Conservation (phyloP, 768 basidiomycete species). For the Termitomyces eurrhizus region DNA sequence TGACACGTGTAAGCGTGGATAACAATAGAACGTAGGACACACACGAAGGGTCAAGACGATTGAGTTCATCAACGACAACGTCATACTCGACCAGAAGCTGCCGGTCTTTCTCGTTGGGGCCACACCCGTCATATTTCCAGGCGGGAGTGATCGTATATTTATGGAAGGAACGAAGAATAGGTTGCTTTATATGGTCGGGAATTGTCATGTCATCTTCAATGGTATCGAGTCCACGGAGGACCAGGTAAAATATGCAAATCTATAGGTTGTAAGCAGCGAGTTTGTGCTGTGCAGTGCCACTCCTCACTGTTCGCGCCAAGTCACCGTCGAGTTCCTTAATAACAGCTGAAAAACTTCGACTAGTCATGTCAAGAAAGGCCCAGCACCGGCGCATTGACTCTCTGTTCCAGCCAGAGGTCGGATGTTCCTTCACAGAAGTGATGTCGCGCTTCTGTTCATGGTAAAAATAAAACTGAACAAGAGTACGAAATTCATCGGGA, state of each 20-base stretch:
- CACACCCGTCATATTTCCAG: slow-evolving; percentile 81
- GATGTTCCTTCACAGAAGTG: slow-evolving; percentile 65
- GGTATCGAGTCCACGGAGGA: slow-evolving; percentile 92
- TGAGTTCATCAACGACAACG: slow-evolving; percentile 76
- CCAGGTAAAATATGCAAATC: slow-evolving; percentile 95
- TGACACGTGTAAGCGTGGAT: slow-evolving; percentile 4
- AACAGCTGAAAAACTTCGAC: slow-evolving; percentile 86
- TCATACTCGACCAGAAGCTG: slow-evolving; percentile 82
- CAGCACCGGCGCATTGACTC: slow-evolving; percentile 85
- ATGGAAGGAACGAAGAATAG: slow-evolving; percentile 80
- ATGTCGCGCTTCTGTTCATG: slow-evolving; percentile 83
- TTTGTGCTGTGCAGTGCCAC: slow-evolving; percentile 27
- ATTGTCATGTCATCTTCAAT: slow-evolving; percentile 99
- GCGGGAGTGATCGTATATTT: slow-evolving; percentile 73
- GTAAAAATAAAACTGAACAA: slow-evolving; percentile 81
- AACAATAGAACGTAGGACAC: slow-evolving; percentile 16
- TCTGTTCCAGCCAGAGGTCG: slow-evolving; percentile 85
- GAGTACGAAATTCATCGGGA: slow-evolving; percentile 77
- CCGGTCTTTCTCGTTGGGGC: slow-evolving; percentile 86
- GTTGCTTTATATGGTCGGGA: slow-evolving; percentile 80
- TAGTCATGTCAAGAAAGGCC: slow-evolving; percentile 84
- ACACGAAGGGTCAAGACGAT: slow-evolving; percentile 60
- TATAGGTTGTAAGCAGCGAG: slow-evolving; percentile 23
- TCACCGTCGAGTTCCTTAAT: slow-evolving; percentile 97
- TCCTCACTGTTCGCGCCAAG: slow-evolving; percentile 81